phyloP scores from a whole-genome alignment of 1,139 yeast species.

The Magnusiomyces paraingens region DNA sequence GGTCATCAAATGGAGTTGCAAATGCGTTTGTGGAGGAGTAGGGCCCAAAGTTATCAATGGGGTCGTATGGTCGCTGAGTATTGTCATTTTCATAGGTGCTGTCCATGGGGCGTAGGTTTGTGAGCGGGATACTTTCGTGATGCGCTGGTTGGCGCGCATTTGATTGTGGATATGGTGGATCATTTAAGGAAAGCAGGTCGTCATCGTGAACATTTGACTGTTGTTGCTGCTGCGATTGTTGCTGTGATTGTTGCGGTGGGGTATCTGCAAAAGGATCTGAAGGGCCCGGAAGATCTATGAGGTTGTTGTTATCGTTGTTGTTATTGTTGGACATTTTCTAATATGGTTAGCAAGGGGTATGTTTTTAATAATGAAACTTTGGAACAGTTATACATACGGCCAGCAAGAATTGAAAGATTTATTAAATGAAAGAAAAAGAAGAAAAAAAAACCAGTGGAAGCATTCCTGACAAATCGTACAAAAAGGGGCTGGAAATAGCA shows the following conservation, averaged over 20 bases:
- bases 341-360: conserved; percentile 3
- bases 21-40: conserved; percentile 10
- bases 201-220: conserved; percentile 1
- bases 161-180: neutral
- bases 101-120: conserved; percentile 5
- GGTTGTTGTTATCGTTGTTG: conserved; percentile 9
- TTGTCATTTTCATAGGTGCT: conserved; percentile 9
- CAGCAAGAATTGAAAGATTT: neutral
- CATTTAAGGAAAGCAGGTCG: conserved; percentile 1
- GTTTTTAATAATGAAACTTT: conserved; percentile 6
- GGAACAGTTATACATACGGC: neutral
- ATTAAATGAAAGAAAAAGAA: neutral
- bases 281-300: conserved; percentile 13
- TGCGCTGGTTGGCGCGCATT: conserved; percentile 5
- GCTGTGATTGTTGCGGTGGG: neutral
- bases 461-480: neutral
- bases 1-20: conserved; percentile 15
- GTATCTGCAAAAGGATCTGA: conserved; percentile 14
- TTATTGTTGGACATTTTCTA: conserved; percentile 8
- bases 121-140: conserved; percentile 4
- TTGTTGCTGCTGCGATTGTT: conserved; percentile 1
- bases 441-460: neutral
- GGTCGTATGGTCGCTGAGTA: conserved; percentile 7
- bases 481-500: neutral
- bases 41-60: neutral